A percentile compares a stretch with the other conserved stretches of the same genome.
Evolutionary conservation across 228 moss, liverwort and hornwort genomes (phyloP).

Genomic region (Sphagnum fallax): DNA sequence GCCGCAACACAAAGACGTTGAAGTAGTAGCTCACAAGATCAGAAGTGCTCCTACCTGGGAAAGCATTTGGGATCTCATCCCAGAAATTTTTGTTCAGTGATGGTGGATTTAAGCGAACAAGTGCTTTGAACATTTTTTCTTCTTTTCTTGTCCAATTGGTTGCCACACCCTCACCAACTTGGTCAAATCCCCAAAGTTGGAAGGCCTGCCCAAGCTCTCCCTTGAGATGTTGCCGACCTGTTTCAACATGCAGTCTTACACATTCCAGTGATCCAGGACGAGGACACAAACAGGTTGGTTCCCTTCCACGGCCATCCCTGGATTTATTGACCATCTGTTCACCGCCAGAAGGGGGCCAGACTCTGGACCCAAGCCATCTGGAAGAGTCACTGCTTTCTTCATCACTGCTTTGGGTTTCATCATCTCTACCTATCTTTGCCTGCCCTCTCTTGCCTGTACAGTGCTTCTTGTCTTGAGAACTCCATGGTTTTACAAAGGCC

Average conservation of each 20-base stretch:
- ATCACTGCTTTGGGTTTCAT: conserved; percentile 39
- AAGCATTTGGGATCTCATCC: conserved; percentile 56
- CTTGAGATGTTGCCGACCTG: conserved; percentile 29
- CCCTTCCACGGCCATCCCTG: conserved; percentile 38
- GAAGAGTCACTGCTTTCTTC: conserved; percentile 23
- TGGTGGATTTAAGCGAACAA: conserved; percentile 52
- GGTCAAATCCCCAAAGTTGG: conserved; percentile 61
- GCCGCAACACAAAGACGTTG: conserved; percentile 66
- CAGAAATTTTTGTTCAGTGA: conserved; percentile 64
- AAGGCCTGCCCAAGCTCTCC: conserved; percentile 67
- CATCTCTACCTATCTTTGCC: conserved; percentile 16
- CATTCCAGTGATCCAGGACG: conserved; percentile 57
- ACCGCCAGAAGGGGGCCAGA: conserved; percentile 51
- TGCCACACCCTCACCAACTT: conserved; percentile 72
- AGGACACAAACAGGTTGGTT: conserved; percentile 45
- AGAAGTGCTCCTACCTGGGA: conserved; percentile 50
- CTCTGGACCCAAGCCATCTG: conserved; percentile 50
- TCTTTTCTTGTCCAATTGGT: conserved; percentile 65
- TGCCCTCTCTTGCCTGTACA: conserved; percentile 12
- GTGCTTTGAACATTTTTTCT: conserved; percentile 39
- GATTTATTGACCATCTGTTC: conserved; percentile 8
- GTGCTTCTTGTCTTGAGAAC: conserved; percentile 13
- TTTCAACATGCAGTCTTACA: conserved; percentile 54
- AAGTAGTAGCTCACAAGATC: conserved; percentile 86
- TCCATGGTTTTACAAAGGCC: conserved; percentile 31